These are phyloP conservation scores for Arachis monticola DNA, from an alignment of 331 rosid species.

Conservation along the genomic window DNA sequence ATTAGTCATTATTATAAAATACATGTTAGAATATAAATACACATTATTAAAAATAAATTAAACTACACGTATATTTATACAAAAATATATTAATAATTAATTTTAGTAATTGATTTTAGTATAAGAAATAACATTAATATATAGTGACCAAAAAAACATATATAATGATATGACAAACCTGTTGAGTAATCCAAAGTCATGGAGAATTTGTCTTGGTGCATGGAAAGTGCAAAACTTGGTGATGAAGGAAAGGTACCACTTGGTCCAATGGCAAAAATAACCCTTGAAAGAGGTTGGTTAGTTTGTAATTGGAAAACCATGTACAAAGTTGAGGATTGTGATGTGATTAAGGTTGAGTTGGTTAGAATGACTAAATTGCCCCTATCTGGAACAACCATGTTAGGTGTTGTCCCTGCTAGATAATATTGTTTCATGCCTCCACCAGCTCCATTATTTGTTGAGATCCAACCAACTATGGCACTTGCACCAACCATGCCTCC, in stretches of 20 bases:
- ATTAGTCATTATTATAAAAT: no score
- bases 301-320: slow-evolving; percentile 62
- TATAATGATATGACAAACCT: slow-evolving; percentile 42
- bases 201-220: slow-evolving; percentile 58
- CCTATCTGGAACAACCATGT: slow-evolving; percentile 52
- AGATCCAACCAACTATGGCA: slow-evolving; percentile 82
- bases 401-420: slow-evolving; percentile 59
- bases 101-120: no score
- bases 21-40: no score
- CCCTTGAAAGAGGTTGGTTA: slow-evolving; percentile 42
- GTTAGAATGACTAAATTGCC: slow-evolving; percentile 55
- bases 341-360: slow-evolving; percentile 56
- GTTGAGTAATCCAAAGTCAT: slow-evolving; percentile 56
- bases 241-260: slow-evolving; percentile 53
- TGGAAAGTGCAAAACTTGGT: slow-evolving; percentile 50
- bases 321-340: slow-evolving; percentile 54
- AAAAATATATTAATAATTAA: no score
- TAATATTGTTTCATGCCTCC: slow-evolving; percentile 57
- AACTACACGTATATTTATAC: no score
- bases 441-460: slow-evolving; percentile 41
- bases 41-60: no score
- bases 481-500: slow-evolving; percentile 83
- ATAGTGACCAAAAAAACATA: no score
- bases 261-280: slow-evolving; percentile 65
- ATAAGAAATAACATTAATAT: no score